Percentiles rank a stretch among this genome's conserved stretches.
phyloP scores from a whole-genome alignment of 345 rosid species.

The Brassica juncea region DNA sequence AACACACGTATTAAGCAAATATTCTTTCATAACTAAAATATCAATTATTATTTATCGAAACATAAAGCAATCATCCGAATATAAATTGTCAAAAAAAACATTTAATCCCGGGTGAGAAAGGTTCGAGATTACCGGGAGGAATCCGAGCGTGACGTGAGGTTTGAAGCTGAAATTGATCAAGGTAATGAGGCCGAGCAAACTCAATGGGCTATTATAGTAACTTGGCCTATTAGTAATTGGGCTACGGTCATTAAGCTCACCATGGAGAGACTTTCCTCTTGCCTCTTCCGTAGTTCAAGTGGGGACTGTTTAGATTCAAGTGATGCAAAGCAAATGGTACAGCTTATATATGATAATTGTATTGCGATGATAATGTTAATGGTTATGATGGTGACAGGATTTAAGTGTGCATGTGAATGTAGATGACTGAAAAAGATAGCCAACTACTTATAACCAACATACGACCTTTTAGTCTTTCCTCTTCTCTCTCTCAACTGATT shows the following conservation, averaged over 20 bases:
- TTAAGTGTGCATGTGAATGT: conserved; percentile 33
- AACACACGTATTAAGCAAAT: no score
- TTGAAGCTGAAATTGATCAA: neutral
- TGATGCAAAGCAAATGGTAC: conserved; percentile 2
- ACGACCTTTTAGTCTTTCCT: conserved; percentile 1
- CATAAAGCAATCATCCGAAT: no score
- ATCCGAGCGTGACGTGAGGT: neutral
- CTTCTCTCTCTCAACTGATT: neutral
- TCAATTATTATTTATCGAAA: no score
- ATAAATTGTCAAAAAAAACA: no score
- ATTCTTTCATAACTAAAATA: no score
- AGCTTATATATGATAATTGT: neutral
- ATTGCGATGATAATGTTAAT: neutral
- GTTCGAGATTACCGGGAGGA: neutral
- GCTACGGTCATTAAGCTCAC: neutral
- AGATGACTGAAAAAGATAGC: conserved; percentile 23
- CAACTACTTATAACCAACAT: conserved; percentile 17
- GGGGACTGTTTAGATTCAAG: neutral
- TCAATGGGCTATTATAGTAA: conserved; percentile 11
- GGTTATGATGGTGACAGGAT: neutral
- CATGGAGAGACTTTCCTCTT: conserved; percentile 5
- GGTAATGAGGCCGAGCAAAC: neutral
- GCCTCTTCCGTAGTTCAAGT: neutral
- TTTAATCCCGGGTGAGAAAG: neutral
- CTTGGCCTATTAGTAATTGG: neutral